These are phyloP conservation scores for Pilasporangium apinafurcum DNA, from an alignment of 352 stramenopile genomes.

Conservation along the genomic window DNA sequence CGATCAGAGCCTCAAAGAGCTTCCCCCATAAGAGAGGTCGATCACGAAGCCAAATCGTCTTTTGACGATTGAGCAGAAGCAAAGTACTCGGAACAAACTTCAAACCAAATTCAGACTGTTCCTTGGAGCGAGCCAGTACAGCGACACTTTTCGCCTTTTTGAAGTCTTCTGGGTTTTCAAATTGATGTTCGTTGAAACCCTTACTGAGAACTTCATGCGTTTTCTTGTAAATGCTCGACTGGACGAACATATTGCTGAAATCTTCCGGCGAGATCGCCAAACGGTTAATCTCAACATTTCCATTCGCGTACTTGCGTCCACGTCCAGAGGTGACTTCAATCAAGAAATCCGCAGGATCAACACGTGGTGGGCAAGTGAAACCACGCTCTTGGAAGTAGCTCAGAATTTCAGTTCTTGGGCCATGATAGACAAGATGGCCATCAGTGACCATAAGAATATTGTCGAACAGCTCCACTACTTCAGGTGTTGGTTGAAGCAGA, in stretches of 20 bases:
- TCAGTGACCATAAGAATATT: slow-evolving; percentile 91
- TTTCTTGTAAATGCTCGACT: slow-evolving; percentile 42
- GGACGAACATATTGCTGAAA: slow-evolving; percentile 42
- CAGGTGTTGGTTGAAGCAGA: slow-evolving; percentile 69
- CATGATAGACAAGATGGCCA: slow-evolving; percentile 90
- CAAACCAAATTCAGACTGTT: slow-evolving; percentile 28
- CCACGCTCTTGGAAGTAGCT: slow-evolving; percentile 78
- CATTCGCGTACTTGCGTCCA: slow-evolving; percentile 28
- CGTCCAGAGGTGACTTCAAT: slow-evolving; percentile 54
- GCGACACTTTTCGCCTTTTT: slow-evolving; percentile 35
- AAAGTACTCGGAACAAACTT: slow-evolving; percentile 21
- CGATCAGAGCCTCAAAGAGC: slow-evolving; percentile 48
- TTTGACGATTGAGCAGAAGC: slow-evolving; percentile 54
- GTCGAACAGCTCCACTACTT: slow-evolving; percentile 94
- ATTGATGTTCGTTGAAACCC: slow-evolving; percentile 40
- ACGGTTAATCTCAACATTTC: slow-evolving; percentile 11
- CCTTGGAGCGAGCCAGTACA: slow-evolving; percentile 30
- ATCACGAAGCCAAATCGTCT: slow-evolving; percentile 49
- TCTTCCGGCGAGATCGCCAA: slow-evolving; percentile 19
- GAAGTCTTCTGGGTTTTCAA: slow-evolving; percentile 39
- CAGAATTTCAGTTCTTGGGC: slow-evolving; percentile 49
- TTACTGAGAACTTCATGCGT: slow-evolving; percentile 25
- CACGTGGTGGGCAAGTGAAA: slow-evolving; percentile 49
- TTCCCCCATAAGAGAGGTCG: slow-evolving; percentile 57
- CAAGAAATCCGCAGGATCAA: slow-evolving; percentile 49